Base-by-base conservation (phyloP, 495 filamentous ascomycete genomes). In the Podospora comata region DNA sequence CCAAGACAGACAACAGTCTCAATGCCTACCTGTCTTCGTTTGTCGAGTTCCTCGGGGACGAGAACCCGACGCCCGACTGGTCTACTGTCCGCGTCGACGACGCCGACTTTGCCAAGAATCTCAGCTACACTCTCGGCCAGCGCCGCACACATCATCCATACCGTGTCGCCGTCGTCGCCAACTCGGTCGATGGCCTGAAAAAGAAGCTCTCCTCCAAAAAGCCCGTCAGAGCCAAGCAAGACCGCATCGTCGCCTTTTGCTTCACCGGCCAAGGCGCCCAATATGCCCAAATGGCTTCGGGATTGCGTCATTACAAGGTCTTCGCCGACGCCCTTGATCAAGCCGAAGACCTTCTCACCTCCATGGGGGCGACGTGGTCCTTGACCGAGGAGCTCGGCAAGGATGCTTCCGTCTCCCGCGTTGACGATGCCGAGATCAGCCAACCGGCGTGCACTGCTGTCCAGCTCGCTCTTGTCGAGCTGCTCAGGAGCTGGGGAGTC, bases 381-480 rank as follows among this genome's bases (percentile, higher is more conserved):
- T 73, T n/a, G 75, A 80, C 18, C 26, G 34, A 69, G 28, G 48
- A 55, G 28, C 32, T 69, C 4, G 19, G 18, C 26, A 58, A 69
- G 28, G 64, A 66, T 30, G 65, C 32, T 2, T 18, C 56, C 16
- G 19, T 60, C 2, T 27, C 67, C 63, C 13, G 27, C 26, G 11
- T 69, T 53, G 65, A 55, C 54, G 5, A 78, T 16, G 55, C 55
- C 6, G 55, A 58, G n/a, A 58, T 58, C 55, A 58, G 55, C 55
- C 82, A 84, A 64, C 74, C 82, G 15, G 48, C 81, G 26, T 87
- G 79, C 65, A 84, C 83, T 4, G 78, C 78, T 30, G 34, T 85
- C 0, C 83, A 85, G 61, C 74, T 85, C n/a, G 81, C 81, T 0
- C 67, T 89, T 16, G 80, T 86, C 0, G 79, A 83, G 3, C 67